A percentile compares a stretch with the other conserved stretches of the same genome.
phyloP scores from a whole-genome alignment of 345 rosid genomes.

The Melastoma malabathricum region DNA sequence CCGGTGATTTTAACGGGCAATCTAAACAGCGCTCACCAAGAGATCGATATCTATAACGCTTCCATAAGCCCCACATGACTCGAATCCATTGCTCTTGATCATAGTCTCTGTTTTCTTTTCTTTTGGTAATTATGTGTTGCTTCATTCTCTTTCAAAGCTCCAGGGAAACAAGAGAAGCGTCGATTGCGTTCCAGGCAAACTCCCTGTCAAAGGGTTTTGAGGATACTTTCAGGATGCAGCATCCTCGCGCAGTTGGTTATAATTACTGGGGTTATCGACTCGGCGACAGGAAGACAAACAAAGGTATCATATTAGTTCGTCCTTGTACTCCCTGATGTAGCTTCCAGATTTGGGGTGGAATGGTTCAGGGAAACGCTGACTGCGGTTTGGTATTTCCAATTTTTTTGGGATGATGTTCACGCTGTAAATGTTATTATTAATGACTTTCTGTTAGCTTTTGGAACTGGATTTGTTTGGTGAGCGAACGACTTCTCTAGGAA shows the following conservation, averaged over 20 bases:
- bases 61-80: conserved; percentile 34
- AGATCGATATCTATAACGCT: conserved; percentile 78
- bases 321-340: too few species aligned
- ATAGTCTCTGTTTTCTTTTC: neutral
- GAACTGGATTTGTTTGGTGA: too few species aligned
- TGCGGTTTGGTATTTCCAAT: too few species aligned
- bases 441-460: too few species aligned
- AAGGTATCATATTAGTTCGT: conserved; percentile 28
- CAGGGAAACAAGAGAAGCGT: conserved; percentile 96
- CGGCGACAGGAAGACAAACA: conserved; percentile 71
- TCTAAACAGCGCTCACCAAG: conserved; percentile 91
- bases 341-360: conserved; percentile 18
- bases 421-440: too few species aligned
- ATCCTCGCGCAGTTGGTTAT: conserved; percentile 77
- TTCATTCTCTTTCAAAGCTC: conserved; percentile 1
- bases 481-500: too few species aligned
- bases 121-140: neutral
- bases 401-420: too few species aligned
- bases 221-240: conserved; percentile 85
- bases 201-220: conserved; percentile 71
- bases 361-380: too few species aligned
- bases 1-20: conserved; percentile 95
- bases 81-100: neutral
- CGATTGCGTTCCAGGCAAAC: conserved; percentile 66
- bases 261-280: conserved; percentile 93